Conservation (phyloP, 495 filamentous ascomycete genomes). For the Penicillium psychrofluorescens region DNA sequence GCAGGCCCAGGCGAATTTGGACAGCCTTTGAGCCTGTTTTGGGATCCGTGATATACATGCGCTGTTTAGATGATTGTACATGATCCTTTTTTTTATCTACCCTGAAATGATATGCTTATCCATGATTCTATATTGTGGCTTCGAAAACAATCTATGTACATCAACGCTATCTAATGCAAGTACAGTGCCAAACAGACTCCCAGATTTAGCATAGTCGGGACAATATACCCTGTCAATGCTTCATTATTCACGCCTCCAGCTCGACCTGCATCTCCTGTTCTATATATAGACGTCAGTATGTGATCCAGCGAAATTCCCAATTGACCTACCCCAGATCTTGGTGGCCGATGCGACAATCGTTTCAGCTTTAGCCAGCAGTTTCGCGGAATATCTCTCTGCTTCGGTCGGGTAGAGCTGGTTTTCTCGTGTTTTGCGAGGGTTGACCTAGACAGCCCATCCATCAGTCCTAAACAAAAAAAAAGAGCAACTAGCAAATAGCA, state of each 20-base stretch:
- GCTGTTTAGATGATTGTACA: too few species aligned
- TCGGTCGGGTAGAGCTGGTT: slow-evolving; percentile 50
- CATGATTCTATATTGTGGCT: neutral
- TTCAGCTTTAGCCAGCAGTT: slow-evolving; percentile 59
- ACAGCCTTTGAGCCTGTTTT: too few species aligned
- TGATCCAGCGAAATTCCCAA: neutral
- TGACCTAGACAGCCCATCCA: slow-evolving; percentile 14
- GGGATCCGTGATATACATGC: too few species aligned
- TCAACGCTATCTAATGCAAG: slow-evolving; percentile 1
- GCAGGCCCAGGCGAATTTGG: slow-evolving; percentile 31
- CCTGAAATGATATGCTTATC: neutral
- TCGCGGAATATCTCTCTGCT: slow-evolving; percentile 55
- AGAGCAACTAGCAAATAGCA: neutral
- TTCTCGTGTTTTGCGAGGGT: slow-evolving; percentile 51
- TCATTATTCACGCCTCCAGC: slow-evolving; percentile 26
- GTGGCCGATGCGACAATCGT: slow-evolving; percentile 65
- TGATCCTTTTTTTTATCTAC: neutral
- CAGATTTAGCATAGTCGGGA: too few species aligned
- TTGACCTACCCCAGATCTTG: slow-evolving; percentile 56
- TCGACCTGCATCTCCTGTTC: slow-evolving; percentile 39
- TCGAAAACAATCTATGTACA: neutral
- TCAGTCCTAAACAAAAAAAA: neutral
- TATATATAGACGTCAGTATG: slow-evolving; percentile 10
- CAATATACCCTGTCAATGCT: too few species aligned
- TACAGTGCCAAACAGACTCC: neutral